Conservation (phyloP, 164 flowering plant genomes). For the grape (Vitis vinifera) region ASM3070453v1 NC_081818.1:24915501-24916000, state of each 20-base stretch:
- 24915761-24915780: slow-evolving; percentile 79
- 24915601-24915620: slow-evolving; percentile 72
- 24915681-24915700: slow-evolving; percentile 66
- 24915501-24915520: slow-evolving; percentile 59
- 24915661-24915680: slow-evolving; percentile 93
- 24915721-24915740: slow-evolving; percentile 67
- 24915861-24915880: slow-evolving; percentile 78
- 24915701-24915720: slow-evolving; percentile 64
- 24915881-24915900: slow-evolving; percentile 84
- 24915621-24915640: slow-evolving; percentile 47
- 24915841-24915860: slow-evolving; percentile 77
- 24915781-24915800: slow-evolving; percentile 80
- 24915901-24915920: slow-evolving; percentile 71
- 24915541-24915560: slow-evolving; percentile 80
- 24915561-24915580: slow-evolving; percentile 83
- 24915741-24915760: slow-evolving; percentile 84
- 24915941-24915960: slow-evolving; percentile 77
- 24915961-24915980: slow-evolving; percentile 78
- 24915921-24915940: slow-evolving; percentile 49
- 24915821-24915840: slow-evolving; percentile 76
- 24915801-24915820: slow-evolving; percentile 69
- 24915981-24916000: slow-evolving; percentile 72
- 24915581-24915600: slow-evolving; percentile 75
- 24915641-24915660: slow-evolving; percentile 81
- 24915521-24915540: slow-evolving; percentile 59